phyloP scores from a whole-genome alignment of 768 basidiomycete species.

The Rhizopogon vulgaris region DNA sequence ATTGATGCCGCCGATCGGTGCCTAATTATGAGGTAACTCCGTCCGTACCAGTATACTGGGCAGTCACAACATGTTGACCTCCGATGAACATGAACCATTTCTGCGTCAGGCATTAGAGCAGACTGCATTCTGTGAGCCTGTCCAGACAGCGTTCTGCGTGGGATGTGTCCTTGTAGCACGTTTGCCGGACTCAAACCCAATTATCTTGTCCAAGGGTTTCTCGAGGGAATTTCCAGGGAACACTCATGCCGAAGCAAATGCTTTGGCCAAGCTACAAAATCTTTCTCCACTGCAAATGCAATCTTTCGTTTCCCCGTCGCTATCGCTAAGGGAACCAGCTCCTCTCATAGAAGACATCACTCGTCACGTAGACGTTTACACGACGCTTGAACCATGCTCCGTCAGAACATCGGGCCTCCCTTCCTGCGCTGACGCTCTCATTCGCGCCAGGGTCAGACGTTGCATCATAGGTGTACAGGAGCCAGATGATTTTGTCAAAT shows the following conservation, averaged over 20 bases:
- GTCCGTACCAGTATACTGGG: no score
- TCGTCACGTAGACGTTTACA: slow-evolving; percentile 70
- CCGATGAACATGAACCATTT: slow-evolving; percentile 28
- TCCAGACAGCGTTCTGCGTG: slow-evolving; percentile 83
- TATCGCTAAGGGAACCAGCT: slow-evolving; percentile 3
- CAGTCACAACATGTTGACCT: no score
- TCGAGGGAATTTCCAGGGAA: slow-evolving; percentile 91
- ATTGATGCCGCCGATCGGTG: no score
- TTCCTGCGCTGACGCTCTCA: slow-evolving; percentile 81
- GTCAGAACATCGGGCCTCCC: slow-evolving; percentile 79
- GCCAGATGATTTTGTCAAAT: slow-evolving; percentile 90
- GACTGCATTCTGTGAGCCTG: slow-evolving; percentile 64
- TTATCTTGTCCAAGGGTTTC: slow-evolving; percentile 72
- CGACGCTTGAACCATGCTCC: slow-evolving; percentile 96
- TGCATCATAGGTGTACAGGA: slow-evolving; percentile 90
- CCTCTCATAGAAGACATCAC: slow-evolving; percentile 41
- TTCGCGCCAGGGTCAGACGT: slow-evolving; percentile 59
- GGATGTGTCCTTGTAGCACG: slow-evolving; percentile 69
- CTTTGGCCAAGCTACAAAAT: slow-evolving; percentile 62
- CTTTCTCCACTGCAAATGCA: slow-evolving; percentile 41
- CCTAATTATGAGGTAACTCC: no score
- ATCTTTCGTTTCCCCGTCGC: slow-evolving; percentile 21
- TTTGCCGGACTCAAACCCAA: slow-evolving; percentile 34
- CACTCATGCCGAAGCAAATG: slow-evolving; percentile 96
- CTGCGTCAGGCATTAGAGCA: slow-evolving; percentile 64